These are phyloP conservation scores for Thraustochytrium striatum DNA, from an alignment of 352 stramenopile species.

Conservation along the genomic window DNA sequence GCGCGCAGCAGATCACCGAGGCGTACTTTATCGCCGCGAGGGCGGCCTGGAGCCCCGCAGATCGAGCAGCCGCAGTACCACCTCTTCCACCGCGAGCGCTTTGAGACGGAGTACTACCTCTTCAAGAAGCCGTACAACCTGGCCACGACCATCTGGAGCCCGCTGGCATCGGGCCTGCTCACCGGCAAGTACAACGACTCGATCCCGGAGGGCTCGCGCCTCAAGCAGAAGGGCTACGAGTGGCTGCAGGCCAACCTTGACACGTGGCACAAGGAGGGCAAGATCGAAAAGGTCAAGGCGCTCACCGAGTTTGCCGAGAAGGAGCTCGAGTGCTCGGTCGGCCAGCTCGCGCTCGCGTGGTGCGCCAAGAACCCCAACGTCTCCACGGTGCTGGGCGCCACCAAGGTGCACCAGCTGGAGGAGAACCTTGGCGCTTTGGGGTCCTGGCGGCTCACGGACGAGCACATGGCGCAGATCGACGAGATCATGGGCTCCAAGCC, in stretches of 20 bases:
- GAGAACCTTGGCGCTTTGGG: conserved; percentile 70
- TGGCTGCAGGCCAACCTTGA: conserved; percentile 63
- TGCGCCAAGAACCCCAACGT: conserved; percentile 62
- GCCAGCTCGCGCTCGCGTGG: conserved; percentile 66
- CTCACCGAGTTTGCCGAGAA: conserved; percentile 61
- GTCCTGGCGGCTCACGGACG: conserved; percentile 66
- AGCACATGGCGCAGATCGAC: conserved; percentile 67
- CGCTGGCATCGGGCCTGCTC: conserved; percentile 65
- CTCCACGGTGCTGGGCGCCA: conserved; percentile 65
- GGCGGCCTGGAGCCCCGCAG: conserved; percentile 1
- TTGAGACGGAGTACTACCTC: conserved; percentile 68
- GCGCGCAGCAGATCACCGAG: conserved; percentile 65
- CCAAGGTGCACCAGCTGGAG: conserved; percentile 65
- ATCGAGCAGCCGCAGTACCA: conserved; percentile 68
- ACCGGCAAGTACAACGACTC: conserved; percentile 75
- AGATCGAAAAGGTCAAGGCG: conserved; percentile 60
- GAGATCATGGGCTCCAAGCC: conserved; percentile 62
- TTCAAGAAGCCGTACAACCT: conserved; percentile 67
- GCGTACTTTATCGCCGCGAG: conserved; percentile 50
- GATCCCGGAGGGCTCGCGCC: conserved; percentile 60
- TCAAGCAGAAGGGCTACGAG: conserved; percentile 49
- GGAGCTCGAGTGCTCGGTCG: conserved; percentile 63
- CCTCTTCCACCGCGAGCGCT: conserved; percentile 65
- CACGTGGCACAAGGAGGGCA: conserved; percentile 61
- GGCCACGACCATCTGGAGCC: conserved; percentile 68